Base-by-base conservation (phyloP, 164 flowering plant species). In the Saururus chinensis region DNA sequence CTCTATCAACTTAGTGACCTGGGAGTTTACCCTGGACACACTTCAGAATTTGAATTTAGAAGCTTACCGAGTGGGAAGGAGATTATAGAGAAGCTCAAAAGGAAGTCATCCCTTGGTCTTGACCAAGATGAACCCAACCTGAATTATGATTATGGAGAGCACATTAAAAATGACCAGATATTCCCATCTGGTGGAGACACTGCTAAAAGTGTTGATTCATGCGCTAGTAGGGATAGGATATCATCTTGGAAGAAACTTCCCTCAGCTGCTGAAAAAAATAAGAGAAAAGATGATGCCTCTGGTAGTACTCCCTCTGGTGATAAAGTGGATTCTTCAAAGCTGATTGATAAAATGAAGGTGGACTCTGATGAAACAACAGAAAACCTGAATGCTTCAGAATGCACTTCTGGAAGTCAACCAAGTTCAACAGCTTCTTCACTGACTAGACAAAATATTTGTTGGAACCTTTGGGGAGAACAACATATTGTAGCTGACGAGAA, bases 241-340 rank as follows among this genome's bases (percentile, higher is more conserved):
- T 84, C 99, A 24, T 91, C 99, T 23, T 95, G 96, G 97, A 95
- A 84, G 78, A 95, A 84, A 67, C 80, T 87, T 68, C 97, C 99
- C 64, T 80, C 89, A 62, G 78, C 86, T 19, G 82, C 84, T 55
- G 87, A 80, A 63, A 95, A 76, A 68, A 84, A 81, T 56, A 79
- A 70, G 56, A 78, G 69, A 57, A 84, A 78, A 78, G 81, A 59
- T 42, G 60, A 35, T 25, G 86, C 73, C 52, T 65, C 73, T 66
- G 71, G 51, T 63, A 85, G 73, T 19, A 40, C 76, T 19, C 72
- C 83, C 10, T 60, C 78, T 26, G 76, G 68, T 59, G 84, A 62
- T 59, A 75, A 73, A 52, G 20, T 65, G 19, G 87, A 75, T 42
- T 51, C 40, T 5, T 54, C 71, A 53, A 74, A 72, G 30, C 68